Percentiles rank a stretch among this genome's conserved stretches.
phyloP scores from a whole-genome alignment of 2,329 filamentous ascomycete genomes.

The Hirsutella minnesotensis region DNA sequence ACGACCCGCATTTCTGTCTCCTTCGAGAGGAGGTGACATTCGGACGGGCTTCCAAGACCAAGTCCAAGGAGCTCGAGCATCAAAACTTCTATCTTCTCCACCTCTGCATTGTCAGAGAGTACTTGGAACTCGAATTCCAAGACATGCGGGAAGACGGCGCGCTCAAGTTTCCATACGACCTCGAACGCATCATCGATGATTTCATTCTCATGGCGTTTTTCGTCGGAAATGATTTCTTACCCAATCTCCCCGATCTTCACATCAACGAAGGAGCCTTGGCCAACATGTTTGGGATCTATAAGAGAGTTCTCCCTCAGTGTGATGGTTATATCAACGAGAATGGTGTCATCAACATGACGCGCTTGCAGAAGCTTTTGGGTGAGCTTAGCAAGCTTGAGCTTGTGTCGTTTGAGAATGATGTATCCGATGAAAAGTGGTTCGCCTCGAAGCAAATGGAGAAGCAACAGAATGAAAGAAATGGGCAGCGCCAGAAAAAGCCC shows the following conservation, averaged over 20 bases:
- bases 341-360: slow-evolving; percentile 78
- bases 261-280: slow-evolving; percentile 97
- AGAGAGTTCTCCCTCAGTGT: slow-evolving; percentile 72
- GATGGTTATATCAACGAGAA: slow-evolving; percentile 95
- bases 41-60: slow-evolving; percentile 73
- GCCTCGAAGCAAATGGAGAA: slow-evolving; percentile 71
- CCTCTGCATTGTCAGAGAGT: slow-evolving; percentile 93
- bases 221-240: slow-evolving; percentile 97
- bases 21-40: slow-evolving; percentile 97
- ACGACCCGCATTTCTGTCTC: slow-evolving; percentile 96
- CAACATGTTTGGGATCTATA: slow-evolving; percentile 96
- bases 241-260: slow-evolving; percentile 88
- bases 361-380: slow-evolving; percentile 65
- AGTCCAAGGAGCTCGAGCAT: slow-evolving; percentile 93
- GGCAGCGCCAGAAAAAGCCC: slow-evolving; percentile 37
- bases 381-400: slow-evolving; percentile 83
- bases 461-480: slow-evolving; percentile 45
- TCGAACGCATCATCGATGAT: slow-evolving; percentile 96
- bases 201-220: slow-evolving; percentile 99
- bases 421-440: slow-evolving; percentile 83
- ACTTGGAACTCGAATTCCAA: slow-evolving; percentile 92
- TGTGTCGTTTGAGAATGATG: slow-evolving; percentile 85
- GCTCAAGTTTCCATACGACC: slow-evolving; percentile 71
- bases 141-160: slow-evolving; percentile 66
- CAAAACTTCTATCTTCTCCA: slow-evolving; percentile 98